phyloP scores from a whole-genome alignment of 2,329 filamentous ascomycete genomes.

The Aureobasidium vineae region DNA sequence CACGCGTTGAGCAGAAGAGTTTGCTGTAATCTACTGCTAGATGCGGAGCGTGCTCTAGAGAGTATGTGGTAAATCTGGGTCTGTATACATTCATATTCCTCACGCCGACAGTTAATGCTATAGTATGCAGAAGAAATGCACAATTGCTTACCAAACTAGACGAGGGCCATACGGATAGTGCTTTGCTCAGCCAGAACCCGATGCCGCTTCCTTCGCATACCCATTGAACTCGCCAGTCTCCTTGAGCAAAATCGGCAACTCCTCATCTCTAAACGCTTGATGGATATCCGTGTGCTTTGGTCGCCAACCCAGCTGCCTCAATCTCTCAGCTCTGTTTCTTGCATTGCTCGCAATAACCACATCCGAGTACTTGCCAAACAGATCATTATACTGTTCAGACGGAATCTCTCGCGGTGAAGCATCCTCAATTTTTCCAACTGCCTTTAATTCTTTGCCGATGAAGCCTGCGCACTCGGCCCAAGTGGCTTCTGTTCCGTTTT shows the following conservation, averaged over 20 bases:
- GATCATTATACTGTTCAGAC: conserved; percentile 42
- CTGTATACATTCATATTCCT: too few relatives aligned
- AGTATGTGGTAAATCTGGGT: too few relatives aligned
- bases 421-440: conserved; percentile 42
- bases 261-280: conserved; percentile 45
- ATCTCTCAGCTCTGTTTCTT: conserved; percentile 45
- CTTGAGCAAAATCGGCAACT: conserved; percentile 42
- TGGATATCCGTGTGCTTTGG: conserved; percentile 46
- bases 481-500: conserved; percentile 46
- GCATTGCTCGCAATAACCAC: conserved; percentile 46
- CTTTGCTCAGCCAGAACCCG: not conserved
- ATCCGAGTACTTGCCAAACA: conserved; percentile 36
- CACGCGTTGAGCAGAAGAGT: conserved; percentile 29
- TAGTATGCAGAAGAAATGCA: not conserved
- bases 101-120: too few relatives aligned
- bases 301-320: conserved; percentile 49
- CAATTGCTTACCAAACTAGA: not conserved
- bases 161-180: not conserved
- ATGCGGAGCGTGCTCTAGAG: not conserved
- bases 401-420: conserved; percentile 41
- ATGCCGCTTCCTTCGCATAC: conserved; percentile 26
- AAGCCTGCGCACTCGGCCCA: conserved; percentile 45
- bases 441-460: conserved; percentile 43
- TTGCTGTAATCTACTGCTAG: conserved; percentile 15
- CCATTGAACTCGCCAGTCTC: conserved; percentile 34